A percentile compares a stretch with the other conserved stretches of the same genome.
phyloP scores from a whole-genome alignment of 768 basidiomycete species.

The Mycena indigotica region DNA sequence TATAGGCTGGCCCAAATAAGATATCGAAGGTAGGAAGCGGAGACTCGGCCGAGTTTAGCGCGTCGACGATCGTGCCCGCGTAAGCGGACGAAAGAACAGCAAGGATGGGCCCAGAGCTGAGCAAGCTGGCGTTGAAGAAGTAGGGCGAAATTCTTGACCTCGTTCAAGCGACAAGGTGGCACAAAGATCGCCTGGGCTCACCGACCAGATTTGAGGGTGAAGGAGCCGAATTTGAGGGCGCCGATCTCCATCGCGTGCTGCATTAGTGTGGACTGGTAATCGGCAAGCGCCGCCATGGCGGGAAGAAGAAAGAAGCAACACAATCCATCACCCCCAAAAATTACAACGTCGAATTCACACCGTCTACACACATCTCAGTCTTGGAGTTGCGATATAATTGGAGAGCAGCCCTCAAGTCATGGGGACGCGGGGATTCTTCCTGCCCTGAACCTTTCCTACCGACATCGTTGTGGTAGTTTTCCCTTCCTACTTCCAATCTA shows the following conservation, averaged over 20 bases:
- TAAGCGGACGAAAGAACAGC: constrained; percentile 78
- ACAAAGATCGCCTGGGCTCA: constrained; percentile 38
- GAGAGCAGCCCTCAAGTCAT: too few species aligned
- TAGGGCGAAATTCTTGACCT: constrained; percentile 79
- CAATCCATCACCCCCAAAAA: too few species aligned
- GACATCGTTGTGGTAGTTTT: too few species aligned
- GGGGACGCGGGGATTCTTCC: too few species aligned
- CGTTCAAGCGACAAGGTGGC: constrained; percentile 2
- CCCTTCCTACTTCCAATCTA: too few species aligned
- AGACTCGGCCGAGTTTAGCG: constrained; percentile 36
- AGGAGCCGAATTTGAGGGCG: constrained; percentile 87
- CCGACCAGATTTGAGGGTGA: constrained; percentile 95
- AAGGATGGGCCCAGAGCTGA: constrained; percentile 83
- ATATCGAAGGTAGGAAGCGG: constrained; percentile 66
- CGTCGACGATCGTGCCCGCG: constrained; percentile 71
- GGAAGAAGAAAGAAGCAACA: background rate
- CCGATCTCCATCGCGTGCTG: constrained; percentile 65
- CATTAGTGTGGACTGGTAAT: constrained; percentile 68
- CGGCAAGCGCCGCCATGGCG: constrained; percentile 34
- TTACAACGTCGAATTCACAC: too few species aligned
- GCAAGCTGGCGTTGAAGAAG: constrained; percentile 93
- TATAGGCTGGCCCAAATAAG: constrained; percentile 96
- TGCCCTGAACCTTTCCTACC: too few species aligned
- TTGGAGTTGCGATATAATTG: too few species aligned
- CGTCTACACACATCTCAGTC: too few species aligned